phyloP scores from a whole-genome alignment of 805 yeast species.

The Yarrowia sp. region DNA sequence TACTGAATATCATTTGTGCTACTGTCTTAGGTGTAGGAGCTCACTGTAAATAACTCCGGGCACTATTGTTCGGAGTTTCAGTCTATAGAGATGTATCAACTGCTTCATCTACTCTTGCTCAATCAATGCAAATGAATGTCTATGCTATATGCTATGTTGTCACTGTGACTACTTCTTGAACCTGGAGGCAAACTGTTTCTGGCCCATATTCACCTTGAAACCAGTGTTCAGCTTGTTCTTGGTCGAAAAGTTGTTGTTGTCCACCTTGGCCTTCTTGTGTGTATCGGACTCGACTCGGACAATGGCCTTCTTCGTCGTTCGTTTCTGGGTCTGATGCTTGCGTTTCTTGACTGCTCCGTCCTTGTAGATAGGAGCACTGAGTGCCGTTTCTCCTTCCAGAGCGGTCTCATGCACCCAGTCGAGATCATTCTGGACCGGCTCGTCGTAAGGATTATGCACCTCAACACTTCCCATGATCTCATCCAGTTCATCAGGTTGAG shows the following conservation, averaged over 20 bases:
- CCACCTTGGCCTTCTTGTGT: conserved; percentile 22
- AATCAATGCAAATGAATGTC: neutral
- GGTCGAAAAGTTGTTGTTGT: conserved; percentile 20
- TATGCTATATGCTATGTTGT: neutral
- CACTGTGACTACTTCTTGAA: conserved; percentile 6
- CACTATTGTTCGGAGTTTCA: too few species aligned
- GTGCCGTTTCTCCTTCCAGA: conserved; percentile 8
- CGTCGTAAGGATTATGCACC: conserved; percentile 18
- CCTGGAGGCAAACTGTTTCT: conserved; percentile 26
- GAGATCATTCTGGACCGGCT: conserved; percentile 24
- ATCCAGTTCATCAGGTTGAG: conserved; percentile 3
- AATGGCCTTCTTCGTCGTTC: conserved; percentile 20
- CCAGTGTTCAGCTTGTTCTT: conserved; percentile 27
- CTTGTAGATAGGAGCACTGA: conserved; percentile 24
- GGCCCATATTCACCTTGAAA: conserved; percentile 29
- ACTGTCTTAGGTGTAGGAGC: too few species aligned
- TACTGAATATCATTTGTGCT: too few species aligned
- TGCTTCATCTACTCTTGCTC: too few species aligned
- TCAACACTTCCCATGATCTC: conserved; percentile 28
- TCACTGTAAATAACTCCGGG: too few species aligned
- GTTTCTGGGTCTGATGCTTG: conserved; percentile 30
- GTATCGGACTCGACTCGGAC: conserved; percentile 23
- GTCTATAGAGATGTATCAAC: too few species aligned
- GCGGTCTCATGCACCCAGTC: conserved; percentile 18
- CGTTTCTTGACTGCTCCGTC: conserved; percentile 7